Base-by-base conservation (phyloP, 2,329 filamentous ascomycete genomes). In the Zopfia rhizophila region DNA sequence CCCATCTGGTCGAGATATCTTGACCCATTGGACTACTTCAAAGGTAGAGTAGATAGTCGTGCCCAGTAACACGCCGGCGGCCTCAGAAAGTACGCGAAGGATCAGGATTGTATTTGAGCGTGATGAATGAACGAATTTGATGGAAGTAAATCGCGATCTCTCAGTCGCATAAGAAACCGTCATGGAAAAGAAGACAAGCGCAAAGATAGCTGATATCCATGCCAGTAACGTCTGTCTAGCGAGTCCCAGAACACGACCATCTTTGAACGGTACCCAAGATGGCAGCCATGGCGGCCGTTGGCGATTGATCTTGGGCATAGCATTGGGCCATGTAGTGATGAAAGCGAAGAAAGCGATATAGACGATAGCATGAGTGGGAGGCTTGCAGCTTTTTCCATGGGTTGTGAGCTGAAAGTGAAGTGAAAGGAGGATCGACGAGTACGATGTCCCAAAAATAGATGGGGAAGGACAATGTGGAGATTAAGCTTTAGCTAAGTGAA, bases 21-120 rank as follows among this genome's bases (percentile, higher is more conserved):
- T 18, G 7, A 56, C 41, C 52, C 52, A 56, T 40, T 56, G 52
- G 2, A 56, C 46, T 4, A 56, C 41, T 13, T 53, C 52, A 22
- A 56, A 56, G 6, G 52, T 56, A 21, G 52, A 53, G 17, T 56
- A 31, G 11, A 56, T 48, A 8, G 37, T 44, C 13, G 19, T 35
- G 3, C 41, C 48, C 14, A 53, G 42, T 23, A 56, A 56, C 6
- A 56, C 24, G 10, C 40, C 43, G 7, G 52, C 42, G 3, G 32
- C 35, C 35, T 56, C 52, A 4, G 52, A 56, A 7, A 56, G 37
- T 5, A 56, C 21, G 10, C 52, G 45, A 7, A 56, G 36, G 7
- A 53, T 29, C 8, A 56, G 31, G 19, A 56, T 49, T 5, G 41
- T 56, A 16, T 46, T 53, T n/a, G 52, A 45, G 25, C 27, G 38